Percentiles rank a stretch among this genome's conserved stretches.
Evolutionary conservation across 2,329 filamentous ascomycete genomes (phyloP).

Genomic region (Xylaria sp.): DNA sequence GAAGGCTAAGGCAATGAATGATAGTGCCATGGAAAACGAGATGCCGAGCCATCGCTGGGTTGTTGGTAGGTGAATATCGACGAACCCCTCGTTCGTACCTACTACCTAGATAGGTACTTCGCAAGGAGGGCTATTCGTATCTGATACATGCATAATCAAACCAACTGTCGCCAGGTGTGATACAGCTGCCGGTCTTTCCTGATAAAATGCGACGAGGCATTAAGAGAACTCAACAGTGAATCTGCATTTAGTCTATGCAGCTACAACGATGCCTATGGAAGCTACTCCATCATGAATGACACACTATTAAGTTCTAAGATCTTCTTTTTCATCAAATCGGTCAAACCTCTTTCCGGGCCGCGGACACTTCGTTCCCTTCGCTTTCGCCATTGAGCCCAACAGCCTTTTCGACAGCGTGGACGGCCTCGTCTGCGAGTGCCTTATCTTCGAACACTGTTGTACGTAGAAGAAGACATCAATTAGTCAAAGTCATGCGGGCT

Average conservation of each 20-base stretch:
- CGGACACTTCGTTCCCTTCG: background rate
- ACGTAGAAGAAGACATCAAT: conserved; percentile 4
- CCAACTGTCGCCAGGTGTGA: conserved; percentile 7
- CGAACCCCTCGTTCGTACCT: conserved; percentile 5
- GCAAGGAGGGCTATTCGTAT: no score
- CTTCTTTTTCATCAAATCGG: background rate
- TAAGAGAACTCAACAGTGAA: background rate
- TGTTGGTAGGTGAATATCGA: background rate
- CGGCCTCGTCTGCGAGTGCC: conserved; percentile 45
- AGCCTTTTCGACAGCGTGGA: conserved; percentile 48
- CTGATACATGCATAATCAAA: background rate
- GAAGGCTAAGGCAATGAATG: conserved; percentile 47
- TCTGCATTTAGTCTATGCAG: background rate
- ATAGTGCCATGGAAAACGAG: conserved; percentile 48
- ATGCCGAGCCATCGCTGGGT: conserved; percentile 24
- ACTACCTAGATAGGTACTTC: background rate
- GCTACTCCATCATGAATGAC: background rate
- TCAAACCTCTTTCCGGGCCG: conserved; percentile 15
- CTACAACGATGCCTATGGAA: background rate
- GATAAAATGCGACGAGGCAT: background rate
- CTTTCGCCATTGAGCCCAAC: conserved; percentile 30
- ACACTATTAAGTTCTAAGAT: background rate
- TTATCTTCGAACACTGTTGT: conserved; percentile 48
- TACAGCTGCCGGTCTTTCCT: conserved; percentile 12
- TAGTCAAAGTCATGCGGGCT: conserved; percentile 9